These are phyloP conservation scores for Symmetrospora coprosmae DNA, from an alignment of 768 basidiomycete species.

Conservation along the genomic window DNA sequence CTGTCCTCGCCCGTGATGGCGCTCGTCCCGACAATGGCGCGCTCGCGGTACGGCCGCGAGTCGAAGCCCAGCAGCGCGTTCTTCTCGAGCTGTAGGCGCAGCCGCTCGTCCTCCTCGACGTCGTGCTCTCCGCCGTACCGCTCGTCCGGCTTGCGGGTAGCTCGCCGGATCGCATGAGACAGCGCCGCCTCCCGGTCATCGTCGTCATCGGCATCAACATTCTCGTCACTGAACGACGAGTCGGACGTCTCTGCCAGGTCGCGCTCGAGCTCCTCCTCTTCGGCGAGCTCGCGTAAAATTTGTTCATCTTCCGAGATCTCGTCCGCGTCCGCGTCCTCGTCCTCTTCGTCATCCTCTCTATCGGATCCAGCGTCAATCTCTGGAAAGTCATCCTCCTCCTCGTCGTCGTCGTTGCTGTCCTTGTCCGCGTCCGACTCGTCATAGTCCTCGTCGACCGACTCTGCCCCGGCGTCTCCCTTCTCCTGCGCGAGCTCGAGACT, in stretches of 20 bases:
- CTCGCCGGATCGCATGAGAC: conserved; percentile 33
- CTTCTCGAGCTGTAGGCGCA: not conserved
- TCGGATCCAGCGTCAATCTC: conserved; percentile 42
- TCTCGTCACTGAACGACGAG: conserved; percentile 30
- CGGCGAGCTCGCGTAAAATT: conserved; percentile 35
- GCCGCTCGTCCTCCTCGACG: conserved; percentile 7
- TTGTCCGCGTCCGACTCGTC: conserved; percentile 38
- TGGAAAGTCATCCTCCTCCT: conserved; percentile 59
- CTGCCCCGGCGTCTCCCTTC: conserved; percentile 1
- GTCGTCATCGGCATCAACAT: conserved; percentile 38
- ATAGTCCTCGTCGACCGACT: conserved; percentile 7
- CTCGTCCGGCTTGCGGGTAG: conserved; percentile 32
- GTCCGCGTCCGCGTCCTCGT: conserved; percentile 34
- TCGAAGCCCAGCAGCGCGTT: conserved; percentile 20
- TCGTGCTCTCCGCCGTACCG: no score
- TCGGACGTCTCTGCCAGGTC: conserved; percentile 31
- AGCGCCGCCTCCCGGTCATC: conserved; percentile 38
- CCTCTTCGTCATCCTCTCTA: conserved; percentile 36
- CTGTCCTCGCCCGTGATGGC: conserved; percentile 53
- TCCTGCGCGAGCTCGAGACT: conserved; percentile 20
- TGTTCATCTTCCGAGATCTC: conserved; percentile 30
- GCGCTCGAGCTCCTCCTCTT: conserved; percentile 38
- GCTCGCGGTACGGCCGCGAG: conserved; percentile 43
- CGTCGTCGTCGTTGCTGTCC: conserved; percentile 38
- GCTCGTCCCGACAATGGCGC: conserved; percentile 56